Base-by-base conservation (phyloP, 1,139 yeast species). In the Suhomyces bolitotheri region DNA sequence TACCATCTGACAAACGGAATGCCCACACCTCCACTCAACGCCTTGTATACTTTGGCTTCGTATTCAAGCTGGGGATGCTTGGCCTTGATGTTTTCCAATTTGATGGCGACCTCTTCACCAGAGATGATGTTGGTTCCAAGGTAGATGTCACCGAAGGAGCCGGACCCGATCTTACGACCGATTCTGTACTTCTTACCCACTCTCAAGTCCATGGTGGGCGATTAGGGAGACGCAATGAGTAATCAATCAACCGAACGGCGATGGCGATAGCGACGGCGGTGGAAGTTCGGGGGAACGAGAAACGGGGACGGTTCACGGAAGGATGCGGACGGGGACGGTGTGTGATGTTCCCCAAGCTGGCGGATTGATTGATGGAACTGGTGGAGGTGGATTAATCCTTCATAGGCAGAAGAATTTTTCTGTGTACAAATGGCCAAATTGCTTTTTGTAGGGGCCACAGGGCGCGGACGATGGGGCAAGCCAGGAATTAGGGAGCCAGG, bases 21-120 rank as follows among this genome's bases (percentile, higher is more conserved):
- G 27, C 98, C 98, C 23, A 92, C 95, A 24, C 97, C 97, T 21
- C 98, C 98, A 46, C 95, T 85, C 39, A 92, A 70, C 5, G 96
- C 92, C 60, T 86, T 88, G 67, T 90, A 90, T 22, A 90, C 97
- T 50, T 94, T 80, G 9, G 97, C 96, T 64, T 92, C 98, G 57
- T 92, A 92, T 56, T 90, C 97, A 49, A 92, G 74, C 65, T 92
- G 98, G 2, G 98, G 98, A 58, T 92, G 97, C 56, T 89, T 85
- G 2, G 97, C 96, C 44, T 85, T 75, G 41, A 86, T 80, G 48
- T 87, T 82, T 59, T 92, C 98, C 46, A 92, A 72, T 62, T 92
- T 92, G 67, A 92, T 90, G 51, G 97, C 98, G 34, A 92, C 97
- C 61, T 92, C 96, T 62, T 92, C 97, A 27, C 97, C 97, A 28